A percentile compares a stretch with the other conserved stretches of the same genome.
Conservation (phyloP, 495 filamentous ascomycete genomes). For the Daldinia concentrica region DNA sequence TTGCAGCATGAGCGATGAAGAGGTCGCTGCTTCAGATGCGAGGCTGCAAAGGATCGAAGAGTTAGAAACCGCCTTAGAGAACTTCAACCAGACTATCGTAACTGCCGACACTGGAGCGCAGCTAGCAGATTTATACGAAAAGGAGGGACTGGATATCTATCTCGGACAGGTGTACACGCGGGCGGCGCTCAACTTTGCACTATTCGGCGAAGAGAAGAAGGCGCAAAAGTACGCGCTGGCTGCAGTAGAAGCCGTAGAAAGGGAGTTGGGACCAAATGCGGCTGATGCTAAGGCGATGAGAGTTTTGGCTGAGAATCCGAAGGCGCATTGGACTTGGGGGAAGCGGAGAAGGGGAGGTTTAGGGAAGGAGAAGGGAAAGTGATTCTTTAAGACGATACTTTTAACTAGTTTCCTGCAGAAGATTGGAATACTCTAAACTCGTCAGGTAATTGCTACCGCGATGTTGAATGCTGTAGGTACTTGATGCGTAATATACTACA, state of each 20-base stretch:
- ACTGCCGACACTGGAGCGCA: slow-evolving; percentile 48
- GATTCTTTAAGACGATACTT: background rate
- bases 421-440: too few species aligned
- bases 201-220: slow-evolving; percentile 52
- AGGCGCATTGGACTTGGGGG: slow-evolving; percentile 46
- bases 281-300: slow-evolving; percentile 51
- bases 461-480: background rate
- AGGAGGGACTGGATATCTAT: slow-evolving; percentile 50
- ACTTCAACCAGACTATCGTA: slow-evolving; percentile 42
- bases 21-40: slow-evolving; percentile 47
- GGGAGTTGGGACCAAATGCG: slow-evolving; percentile 47
- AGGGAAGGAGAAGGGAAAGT: background rate
- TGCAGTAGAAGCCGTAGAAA: slow-evolving; percentile 48
- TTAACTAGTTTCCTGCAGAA: too few species aligned
- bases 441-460: too few species aligned
- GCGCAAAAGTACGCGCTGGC: slow-evolving; percentile 46
- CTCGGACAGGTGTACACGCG: slow-evolving; percentile 51
- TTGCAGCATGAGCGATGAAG: slow-evolving; percentile 42
- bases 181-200: slow-evolving; percentile 55
- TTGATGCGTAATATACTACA: too few species aligned
- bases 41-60: slow-evolving; percentile 48
- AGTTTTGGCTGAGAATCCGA: slow-evolving; percentile 46
- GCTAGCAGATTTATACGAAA: slow-evolving; percentile 47
- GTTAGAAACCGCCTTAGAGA: slow-evolving; percentile 50
- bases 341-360: slow-evolving; percentile 25